Conservation (phyloP, 2,329 filamentous ascomycete genomes). For the Samsoniella hepiali region DNA sequence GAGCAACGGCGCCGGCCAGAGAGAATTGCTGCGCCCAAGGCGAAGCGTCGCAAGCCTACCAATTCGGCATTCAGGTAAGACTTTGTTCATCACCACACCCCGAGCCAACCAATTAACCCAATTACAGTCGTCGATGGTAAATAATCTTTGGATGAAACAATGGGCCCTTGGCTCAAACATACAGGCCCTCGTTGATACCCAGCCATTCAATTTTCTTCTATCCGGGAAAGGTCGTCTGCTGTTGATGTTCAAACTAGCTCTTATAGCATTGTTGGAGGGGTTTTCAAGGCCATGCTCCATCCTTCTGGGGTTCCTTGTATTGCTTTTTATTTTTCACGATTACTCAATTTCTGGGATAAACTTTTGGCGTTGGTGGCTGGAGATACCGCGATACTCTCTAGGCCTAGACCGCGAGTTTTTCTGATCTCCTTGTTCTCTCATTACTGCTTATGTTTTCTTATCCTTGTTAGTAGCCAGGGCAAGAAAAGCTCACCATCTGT, state of each 20-base stretch:
- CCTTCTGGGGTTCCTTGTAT: neutral
- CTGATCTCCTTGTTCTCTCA: too few species aligned
- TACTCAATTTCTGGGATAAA: conserved; percentile 2
- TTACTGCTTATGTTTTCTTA: too few species aligned
- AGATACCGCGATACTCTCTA: neutral
- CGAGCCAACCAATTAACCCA: neutral
- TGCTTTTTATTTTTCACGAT: neutral
- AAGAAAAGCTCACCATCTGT: too few species aligned
- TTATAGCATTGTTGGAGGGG: neutral
- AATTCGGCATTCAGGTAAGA: conserved; percentile 18
- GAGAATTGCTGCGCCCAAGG: neutral
- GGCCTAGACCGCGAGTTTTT: too few species aligned
- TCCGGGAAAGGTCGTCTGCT: neutral
- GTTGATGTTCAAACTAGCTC: neutral
- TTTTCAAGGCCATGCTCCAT: neutral
- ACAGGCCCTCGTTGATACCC: neutral
- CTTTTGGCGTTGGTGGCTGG: conserved; percentile 11
- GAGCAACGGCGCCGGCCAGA: conserved; percentile 8
- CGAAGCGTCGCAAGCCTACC: conserved; percentile 10
- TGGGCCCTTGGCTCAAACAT: neutral
- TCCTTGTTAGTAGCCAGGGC: too few species aligned
- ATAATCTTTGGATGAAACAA: too few species aligned
- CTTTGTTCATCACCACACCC: too few species aligned
- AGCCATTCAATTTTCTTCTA: neutral
- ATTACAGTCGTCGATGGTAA: conserved; percentile 12